phyloP scores from a whole-genome alignment of 176 grass and related monocot species.

The Typha latifolia region DNA sequence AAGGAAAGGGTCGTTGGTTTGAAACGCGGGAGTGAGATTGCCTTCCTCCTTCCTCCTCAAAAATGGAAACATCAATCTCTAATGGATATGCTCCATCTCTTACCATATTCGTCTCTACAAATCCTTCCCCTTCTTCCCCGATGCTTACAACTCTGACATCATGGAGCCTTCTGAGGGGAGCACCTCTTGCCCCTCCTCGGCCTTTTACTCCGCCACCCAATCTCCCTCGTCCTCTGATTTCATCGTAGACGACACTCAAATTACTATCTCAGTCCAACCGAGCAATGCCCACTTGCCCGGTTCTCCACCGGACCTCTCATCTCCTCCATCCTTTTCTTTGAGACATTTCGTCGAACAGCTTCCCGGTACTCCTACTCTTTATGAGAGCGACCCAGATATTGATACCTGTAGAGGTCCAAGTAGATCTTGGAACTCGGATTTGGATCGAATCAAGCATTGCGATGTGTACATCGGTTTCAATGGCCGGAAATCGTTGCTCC shows the following conservation, averaged over 20 bases:
- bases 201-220: not conserved
- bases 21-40: no score
- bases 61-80: no score
- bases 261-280: not conserved
- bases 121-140: no score
- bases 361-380: no score
- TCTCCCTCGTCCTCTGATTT: not conserved
- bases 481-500: not conserved
- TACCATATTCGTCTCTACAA: no score
- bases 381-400: not conserved
- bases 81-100: no score
- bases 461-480: constrained; percentile 43
- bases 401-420: not conserved
- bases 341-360: not conserved
- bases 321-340: not conserved
- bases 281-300: not conserved
- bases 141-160: no score
- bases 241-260: not conserved
- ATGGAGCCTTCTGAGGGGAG: not conserved
- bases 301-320: not conserved
- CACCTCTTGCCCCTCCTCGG: not conserved
- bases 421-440: not conserved
- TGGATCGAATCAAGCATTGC: constrained; percentile 14
- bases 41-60: no score
- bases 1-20: no score